phyloP scores from a whole-genome alignment of 805 yeast species.

The Yarrowia divulgata region DNA sequence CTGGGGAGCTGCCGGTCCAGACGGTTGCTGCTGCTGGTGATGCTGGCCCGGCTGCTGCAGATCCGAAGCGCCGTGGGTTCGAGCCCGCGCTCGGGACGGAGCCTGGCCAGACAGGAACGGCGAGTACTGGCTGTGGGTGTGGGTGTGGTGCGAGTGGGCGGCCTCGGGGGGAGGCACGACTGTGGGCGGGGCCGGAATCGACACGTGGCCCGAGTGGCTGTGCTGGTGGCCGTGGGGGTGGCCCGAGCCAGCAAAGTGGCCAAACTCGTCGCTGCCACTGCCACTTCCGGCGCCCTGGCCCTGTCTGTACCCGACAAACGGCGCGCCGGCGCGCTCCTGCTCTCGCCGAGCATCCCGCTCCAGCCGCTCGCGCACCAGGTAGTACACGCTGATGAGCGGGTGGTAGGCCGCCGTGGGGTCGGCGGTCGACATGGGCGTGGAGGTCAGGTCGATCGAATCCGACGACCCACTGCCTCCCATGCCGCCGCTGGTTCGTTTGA shows the following conservation, averaged over 20 bases:
- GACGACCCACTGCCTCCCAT: constrained; percentile 2
- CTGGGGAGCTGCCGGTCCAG: neutral
- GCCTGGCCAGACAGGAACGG: constrained; percentile 35
- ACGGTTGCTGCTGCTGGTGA: neutral
- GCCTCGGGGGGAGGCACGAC: constrained; percentile 36
- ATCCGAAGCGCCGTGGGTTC: constrained; percentile 21
- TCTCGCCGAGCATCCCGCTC: constrained; percentile 59
- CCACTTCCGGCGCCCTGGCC: neutral
- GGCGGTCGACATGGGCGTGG: constrained; percentile 17
- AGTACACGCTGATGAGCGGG: constrained; percentile 87
- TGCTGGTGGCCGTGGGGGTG: neutral
- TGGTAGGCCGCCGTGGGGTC: constrained; percentile 90
- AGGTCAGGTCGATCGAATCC: constrained; percentile 14
- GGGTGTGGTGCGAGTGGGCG: constrained; percentile 26
- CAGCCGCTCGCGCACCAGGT: constrained; percentile 82
- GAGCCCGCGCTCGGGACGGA: constrained; percentile 19
- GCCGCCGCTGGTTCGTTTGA: constrained; percentile 40
- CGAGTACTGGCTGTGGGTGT: constrained; percentile 26
- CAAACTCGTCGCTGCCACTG: constrained; percentile 9
- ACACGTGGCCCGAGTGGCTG: neutral
- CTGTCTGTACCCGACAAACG: constrained; percentile 12
- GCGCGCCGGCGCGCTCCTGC: constrained; percentile 8
- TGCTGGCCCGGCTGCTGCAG: constrained; percentile 5
- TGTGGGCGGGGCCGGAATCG: constrained; percentile 15
- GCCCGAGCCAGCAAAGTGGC: neutral